Base-by-base conservation (phyloP, 2,329 filamentous ascomycete genomes). In the Chrysosphaeria jannelii region DNA sequence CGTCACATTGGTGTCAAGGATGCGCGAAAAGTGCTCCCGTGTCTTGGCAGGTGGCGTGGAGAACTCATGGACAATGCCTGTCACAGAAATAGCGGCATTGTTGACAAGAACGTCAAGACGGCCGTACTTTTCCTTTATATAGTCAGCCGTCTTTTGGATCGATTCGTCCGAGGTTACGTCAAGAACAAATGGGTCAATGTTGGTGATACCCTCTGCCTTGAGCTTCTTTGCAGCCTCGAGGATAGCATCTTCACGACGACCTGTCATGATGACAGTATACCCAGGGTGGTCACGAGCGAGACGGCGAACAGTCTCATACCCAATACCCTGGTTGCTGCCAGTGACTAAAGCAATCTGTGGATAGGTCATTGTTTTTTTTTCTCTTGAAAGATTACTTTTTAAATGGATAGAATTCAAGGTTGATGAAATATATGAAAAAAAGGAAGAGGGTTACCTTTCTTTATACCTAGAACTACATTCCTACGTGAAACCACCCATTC, bases 311-410 rank as follows among this genome's bases (percentile, higher is more conserved):
- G 39, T 41, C 25, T 45, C 44, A 29, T 44, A 45, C 23, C 48
- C 47, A 11, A 50, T 42, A 21, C 47, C 47, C 30, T 42, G 38
- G 31, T 48, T 51, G 17, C 39, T 45, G 5, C 45, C 46, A 5
- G 43, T 44, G 21, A 49, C 34, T 21, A 48, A 39, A 22, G 38
- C 36, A 5, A 32, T n/a, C n/a, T n/a, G n/a, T n/a, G n/a, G n/a
- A n/a, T n/a, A n/a, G n/a, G n/a, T n/a, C n/a, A n/a, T n/a, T n/a
- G n/a, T n/a, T n/a, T n/a, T n/a, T n/a, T n/a, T n/a, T n/a, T n/a
- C n/a, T n/a, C n/a, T n/a, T n/a, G n/a, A n/a, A n/a, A n/a, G n/a
- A n/a, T n/a, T n/a, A n/a, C n/a, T n/a, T n/a, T n/a, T n/a, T n/a
- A n/a, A n/a, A n/a, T n/a, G n/a, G n/a, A n/a, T n/a, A n/a, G n/a